phyloP scores from a whole-genome alignment of 176 grass and related monocot species.

The Oryza longistaminata region DNA sequence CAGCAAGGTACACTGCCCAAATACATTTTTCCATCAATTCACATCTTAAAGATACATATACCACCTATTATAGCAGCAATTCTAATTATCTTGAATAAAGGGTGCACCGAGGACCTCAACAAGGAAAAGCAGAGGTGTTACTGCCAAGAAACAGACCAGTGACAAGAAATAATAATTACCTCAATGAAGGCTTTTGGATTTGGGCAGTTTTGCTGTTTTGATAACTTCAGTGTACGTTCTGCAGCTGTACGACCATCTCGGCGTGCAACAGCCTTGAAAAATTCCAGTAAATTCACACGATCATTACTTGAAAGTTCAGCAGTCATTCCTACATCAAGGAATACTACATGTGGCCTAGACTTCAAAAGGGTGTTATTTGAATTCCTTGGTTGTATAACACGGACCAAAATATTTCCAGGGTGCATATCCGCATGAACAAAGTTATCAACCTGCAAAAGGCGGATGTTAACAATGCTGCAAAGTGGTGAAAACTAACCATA shows the following conservation, averaged over 20 bases:
- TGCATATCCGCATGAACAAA: slow-evolving; percentile 99
- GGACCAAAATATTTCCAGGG: slow-evolving; percentile 97
- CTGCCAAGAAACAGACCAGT: background rate
- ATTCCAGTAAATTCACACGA: slow-evolving; percentile 85
- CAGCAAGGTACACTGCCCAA: background rate
- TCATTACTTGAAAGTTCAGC: slow-evolving; percentile 92
- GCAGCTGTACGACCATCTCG: slow-evolving; percentile 87
- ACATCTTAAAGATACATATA: background rate
- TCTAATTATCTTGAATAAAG: background rate
- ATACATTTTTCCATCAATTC: slow-evolving; percentile 7
- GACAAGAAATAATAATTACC: slow-evolving; percentile 48
- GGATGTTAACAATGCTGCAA: slow-evolving; percentile 12
- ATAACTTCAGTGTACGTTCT: slow-evolving; percentile 78
- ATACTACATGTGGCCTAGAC: slow-evolving; percentile 92
- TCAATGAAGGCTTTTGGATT: slow-evolving; percentile 93
- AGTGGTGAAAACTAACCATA: background rate
- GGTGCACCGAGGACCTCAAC: background rate
- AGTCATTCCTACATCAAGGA: slow-evolving; percentile 98
- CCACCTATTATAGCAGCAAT: background rate
- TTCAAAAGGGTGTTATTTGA: slow-evolving; percentile 61
- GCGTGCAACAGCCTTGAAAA: slow-evolving; percentile 93
- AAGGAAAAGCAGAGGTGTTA: background rate
- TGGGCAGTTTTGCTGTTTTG: slow-evolving; percentile 89
- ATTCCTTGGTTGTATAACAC: slow-evolving; percentile 59
- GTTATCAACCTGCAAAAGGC: slow-evolving; percentile 87